Evolutionary conservation across 2,329 filamentous ascomycete genomes (phyloP), one percentile per base, ranked within the genome.

Genomic region (Colletotrichum godetiae): DNA sequence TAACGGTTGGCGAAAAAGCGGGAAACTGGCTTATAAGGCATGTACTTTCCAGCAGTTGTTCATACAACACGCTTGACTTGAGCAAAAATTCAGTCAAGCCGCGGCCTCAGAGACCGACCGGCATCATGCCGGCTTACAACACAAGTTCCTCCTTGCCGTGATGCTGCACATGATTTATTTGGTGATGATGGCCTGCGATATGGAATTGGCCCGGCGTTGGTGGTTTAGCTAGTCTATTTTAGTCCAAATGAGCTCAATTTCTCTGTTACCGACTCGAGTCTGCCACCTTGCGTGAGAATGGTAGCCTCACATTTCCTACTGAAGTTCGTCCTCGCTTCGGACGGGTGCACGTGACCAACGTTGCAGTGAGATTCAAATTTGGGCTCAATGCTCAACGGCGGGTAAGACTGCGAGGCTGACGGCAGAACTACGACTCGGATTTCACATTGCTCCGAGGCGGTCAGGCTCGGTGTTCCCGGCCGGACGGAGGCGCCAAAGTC

Each of bases 71-170:
- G 86, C 87, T 88, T 83, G 86, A 85, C 87, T 86, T 86, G 81
- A 80, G 60, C 79, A 79, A 78, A 78, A 84, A 86, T 86, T 80
- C 82, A 88, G 87, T 88, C 87, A 85, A 89, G 90, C 89, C 86
- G 84, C 91, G 91, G 91, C 91, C 90, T 91, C 83, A 92, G 90
- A 92, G 91, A 89, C 91, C 91, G 91, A 92, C 90, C 90, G 91
- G 91, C 90, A 81, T 80, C 80, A 84, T 89, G 90, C 91, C 91
- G 90, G 90, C 90, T 91, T 90, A 81, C 59, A 49, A 80, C 46
- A 55, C 49, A 70, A 29, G 79, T 78, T 79, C 77, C 76, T 78
- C 73, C 77, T 65, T 76, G 81, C 82, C 81, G 83, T 85, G 83
- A 84, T 79, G 80, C 76, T 77, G 46, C 29, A 56, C 31, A 60